Conservation (phyloP, 2,329 filamentous ascomycete genomes). For the Aspergillus brunneoviolaceus region DNA sequence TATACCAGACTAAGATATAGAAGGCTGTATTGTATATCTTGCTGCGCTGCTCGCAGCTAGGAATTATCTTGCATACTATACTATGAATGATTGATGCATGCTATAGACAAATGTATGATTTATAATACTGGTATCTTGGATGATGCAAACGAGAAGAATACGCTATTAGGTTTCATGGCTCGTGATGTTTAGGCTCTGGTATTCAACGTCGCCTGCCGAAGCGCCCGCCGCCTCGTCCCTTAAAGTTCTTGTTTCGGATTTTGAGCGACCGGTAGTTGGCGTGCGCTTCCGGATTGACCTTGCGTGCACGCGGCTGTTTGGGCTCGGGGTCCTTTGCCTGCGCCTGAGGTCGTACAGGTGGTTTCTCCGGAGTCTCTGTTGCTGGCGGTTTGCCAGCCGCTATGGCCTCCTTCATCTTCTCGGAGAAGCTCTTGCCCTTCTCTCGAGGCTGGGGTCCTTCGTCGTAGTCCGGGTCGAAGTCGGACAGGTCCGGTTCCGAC, state of each 20-base stretch:
- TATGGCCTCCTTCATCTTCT: constrained; percentile 40
- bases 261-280: constrained; percentile 51
- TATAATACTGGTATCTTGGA: constrained; percentile 21
- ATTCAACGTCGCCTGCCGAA: constrained; percentile 37
- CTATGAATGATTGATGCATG: not conserved
- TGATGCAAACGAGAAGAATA: constrained; percentile 9
- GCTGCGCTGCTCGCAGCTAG: constrained; percentile 5
- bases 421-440: constrained; percentile 34
- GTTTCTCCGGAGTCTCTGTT: constrained; percentile 17
- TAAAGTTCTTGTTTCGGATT: constrained; percentile 42
- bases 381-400: constrained; percentile 20
- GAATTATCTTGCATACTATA: not conserved
- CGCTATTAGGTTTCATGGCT: constrained; percentile 16
- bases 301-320: constrained; percentile 32
- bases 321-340: constrained; percentile 22
- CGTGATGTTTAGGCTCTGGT: constrained; percentile 10
- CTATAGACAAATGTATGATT: not conserved
- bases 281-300: constrained; percentile 48
- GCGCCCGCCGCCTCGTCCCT: constrained; percentile 35
- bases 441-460: constrained; percentile 20
- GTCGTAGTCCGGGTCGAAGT: constrained; percentile 33
- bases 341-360: constrained; percentile 1
- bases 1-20: constrained; percentile 30
- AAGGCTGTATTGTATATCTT: not conserved
- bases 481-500: constrained; percentile 28